phyloP scores from a whole-genome alignment of 768 basidiomycete genomes.

The Amanita brunnescens region DNA sequence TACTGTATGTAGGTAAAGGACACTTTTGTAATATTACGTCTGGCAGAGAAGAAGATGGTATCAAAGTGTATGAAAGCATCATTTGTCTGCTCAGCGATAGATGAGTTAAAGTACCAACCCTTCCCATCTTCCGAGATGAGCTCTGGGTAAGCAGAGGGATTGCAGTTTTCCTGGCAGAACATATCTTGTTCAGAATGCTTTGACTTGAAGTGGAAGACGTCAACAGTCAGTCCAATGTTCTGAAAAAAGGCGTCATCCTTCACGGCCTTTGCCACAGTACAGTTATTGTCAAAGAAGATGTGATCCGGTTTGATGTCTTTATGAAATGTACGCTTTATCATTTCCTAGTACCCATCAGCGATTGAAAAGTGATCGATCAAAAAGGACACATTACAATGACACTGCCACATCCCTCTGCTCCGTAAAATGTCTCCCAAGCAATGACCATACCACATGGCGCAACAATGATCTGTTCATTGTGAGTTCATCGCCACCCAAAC shows the following conservation, averaged over 20 bases:
- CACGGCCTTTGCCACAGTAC: slow-evolving; percentile 11
- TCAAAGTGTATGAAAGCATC: too few relatives aligned
- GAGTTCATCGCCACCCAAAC: slow-evolving; percentile 21
- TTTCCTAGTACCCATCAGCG: background rate
- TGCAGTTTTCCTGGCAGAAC: slow-evolving; percentile 19
- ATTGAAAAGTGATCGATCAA: background rate
- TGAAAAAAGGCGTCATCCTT: slow-evolving; percentile 13
- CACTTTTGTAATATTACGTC: too few relatives aligned
- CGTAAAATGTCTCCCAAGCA: slow-evolving; percentile 19
- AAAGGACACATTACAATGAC: slow-evolving; percentile 11
- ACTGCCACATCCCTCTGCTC: slow-evolving; percentile 17
- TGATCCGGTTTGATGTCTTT: slow-evolving; percentile 14
- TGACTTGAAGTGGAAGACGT: slow-evolving; percentile 20
- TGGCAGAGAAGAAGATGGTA: too few relatives aligned
- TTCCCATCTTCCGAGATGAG: slow-evolving; percentile 8
- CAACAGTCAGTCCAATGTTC: slow-evolving; percentile 14
- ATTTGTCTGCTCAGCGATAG: slow-evolving; percentile 27
- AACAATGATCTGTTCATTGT: slow-evolving; percentile 21
- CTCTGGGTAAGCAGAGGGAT: slow-evolving; percentile 16
- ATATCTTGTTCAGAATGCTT: slow-evolving; percentile 19
- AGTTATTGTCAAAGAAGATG: slow-evolving; percentile 20
- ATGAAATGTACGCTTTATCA: background rate
- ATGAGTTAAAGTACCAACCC: slow-evolving; percentile 23
- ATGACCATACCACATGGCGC: slow-evolving; percentile 21
- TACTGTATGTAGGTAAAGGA: too few relatives aligned